Evolutionary conservation across 2,329 filamentous ascomycete species (phyloP).

Genomic region (Drechslerella dactyloides): DNA sequence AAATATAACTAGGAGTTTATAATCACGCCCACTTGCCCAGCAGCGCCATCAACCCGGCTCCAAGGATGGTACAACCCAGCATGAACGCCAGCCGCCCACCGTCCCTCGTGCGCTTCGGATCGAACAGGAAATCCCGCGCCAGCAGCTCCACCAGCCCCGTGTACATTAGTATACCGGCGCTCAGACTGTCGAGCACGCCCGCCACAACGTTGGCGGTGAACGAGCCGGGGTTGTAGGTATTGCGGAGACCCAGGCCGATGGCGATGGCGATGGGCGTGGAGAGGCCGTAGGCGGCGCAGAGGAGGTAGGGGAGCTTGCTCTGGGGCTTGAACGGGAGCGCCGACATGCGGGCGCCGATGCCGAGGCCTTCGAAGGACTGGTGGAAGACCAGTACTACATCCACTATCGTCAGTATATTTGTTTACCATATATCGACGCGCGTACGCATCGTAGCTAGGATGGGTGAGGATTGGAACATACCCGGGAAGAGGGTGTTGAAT

Average conservation of each 20-base stretch:
- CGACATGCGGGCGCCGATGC: slow-evolving; percentile 74
- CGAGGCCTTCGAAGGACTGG: slow-evolving; percentile 78
- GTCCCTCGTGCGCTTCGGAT: slow-evolving; percentile 57
- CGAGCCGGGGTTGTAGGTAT: slow-evolving; percentile 76
- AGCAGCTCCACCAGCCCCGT: slow-evolving; percentile 81
- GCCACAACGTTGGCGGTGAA: slow-evolving; percentile 72
- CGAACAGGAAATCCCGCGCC: slow-evolving; percentile 74
- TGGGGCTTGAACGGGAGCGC: slow-evolving; percentile 59
- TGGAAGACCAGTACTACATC: slow-evolving; percentile 73
- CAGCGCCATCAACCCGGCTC: slow-evolving; percentile 73
- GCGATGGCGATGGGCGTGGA: slow-evolving; percentile 81
- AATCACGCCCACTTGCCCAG: slow-evolving; percentile 75
- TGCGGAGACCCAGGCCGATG: slow-evolving; percentile 75
- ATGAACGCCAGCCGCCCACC: slow-evolving; percentile 63
- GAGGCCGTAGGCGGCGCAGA: slow-evolving; percentile 70
- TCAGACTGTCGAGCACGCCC: slow-evolving; percentile 75
- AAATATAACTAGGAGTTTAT: neutral
- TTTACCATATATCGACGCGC: neutral
- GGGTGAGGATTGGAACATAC: slow-evolving; percentile 6
- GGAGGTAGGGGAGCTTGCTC: slow-evolving; percentile 61
- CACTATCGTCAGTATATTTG: neutral
- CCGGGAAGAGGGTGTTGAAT: slow-evolving; percentile 41
- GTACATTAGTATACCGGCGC: slow-evolving; percentile 79
- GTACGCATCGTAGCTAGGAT: neutral
- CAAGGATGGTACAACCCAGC: slow-evolving; percentile 64